Evolutionary conservation across 2,329 filamentous ascomycete species (phyloP).

Genomic region (Colletotrichum agaves): DNA sequence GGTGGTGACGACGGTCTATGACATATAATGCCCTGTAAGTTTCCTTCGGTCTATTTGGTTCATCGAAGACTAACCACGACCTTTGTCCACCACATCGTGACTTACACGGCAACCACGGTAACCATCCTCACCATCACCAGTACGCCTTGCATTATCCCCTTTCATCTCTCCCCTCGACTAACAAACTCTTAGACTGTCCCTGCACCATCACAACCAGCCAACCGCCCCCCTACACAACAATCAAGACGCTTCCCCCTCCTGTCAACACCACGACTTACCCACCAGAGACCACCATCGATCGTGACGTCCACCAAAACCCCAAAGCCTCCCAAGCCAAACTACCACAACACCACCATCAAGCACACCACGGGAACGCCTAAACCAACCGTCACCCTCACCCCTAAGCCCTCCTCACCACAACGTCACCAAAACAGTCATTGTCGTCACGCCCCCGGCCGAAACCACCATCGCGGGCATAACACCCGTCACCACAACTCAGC

Average conservation of each 20-base stretch:
- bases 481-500: not conserved
- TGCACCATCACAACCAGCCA: constrained; percentile 53
- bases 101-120: constrained; percentile 55
- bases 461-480: constrained; percentile 16
- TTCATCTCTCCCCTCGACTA: constrained; percentile 35
- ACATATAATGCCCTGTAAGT: constrained; percentile 57
- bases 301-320: constrained; percentile 23
- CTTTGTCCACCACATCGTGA: constrained; percentile 52
- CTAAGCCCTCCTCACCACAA: constrained; percentile 26
- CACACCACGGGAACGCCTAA: constrained; percentile 29
- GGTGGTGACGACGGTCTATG: constrained; percentile 51
- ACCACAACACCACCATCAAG: constrained; percentile 36
- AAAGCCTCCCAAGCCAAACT: constrained; percentile 28
- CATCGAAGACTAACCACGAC: constrained; percentile 44
- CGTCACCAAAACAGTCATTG: constrained; percentile 24
- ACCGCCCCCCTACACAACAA: constrained; percentile 45
- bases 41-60: not conserved
- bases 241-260: constrained; percentile 38
- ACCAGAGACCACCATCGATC: constrained; percentile 34
- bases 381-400: constrained; percentile 5
- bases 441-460: constrained; percentile 18
- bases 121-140: constrained; percentile 58
- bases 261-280: constrained; percentile 24
- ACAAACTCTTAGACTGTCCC: constrained; percentile 55
- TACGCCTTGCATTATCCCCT: constrained; percentile 38